phyloP scores from a whole-genome alignment of 352 stramenopile genomes.

The Peronospora destructor region DNA sequence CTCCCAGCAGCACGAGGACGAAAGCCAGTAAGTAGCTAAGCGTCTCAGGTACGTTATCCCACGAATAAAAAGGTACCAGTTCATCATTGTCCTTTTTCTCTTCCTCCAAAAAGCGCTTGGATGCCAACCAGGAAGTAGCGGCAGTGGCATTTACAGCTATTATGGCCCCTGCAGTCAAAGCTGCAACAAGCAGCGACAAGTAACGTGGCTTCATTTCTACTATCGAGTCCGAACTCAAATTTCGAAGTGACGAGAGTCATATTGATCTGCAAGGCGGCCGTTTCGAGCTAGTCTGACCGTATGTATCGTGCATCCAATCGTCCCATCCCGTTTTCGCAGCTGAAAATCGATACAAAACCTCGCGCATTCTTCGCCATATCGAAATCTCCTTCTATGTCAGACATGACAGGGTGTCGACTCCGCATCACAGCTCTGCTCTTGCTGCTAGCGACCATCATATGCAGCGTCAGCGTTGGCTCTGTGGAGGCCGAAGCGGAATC shows the following conservation, averaged over 20 bases:
- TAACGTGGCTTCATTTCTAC: too few species aligned
- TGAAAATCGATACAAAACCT: too few species aligned
- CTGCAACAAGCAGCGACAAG: too few species aligned
- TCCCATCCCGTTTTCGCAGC: too few species aligned
- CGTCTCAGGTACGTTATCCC: constrained; percentile 32
- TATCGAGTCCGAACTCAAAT: too few species aligned
- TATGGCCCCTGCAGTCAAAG: too few species aligned
- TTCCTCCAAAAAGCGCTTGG: not conserved
- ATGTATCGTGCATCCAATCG: too few species aligned
- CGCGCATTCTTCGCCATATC: constrained; percentile 1
- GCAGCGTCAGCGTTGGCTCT: constrained; percentile 6
- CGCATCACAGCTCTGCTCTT: constrained; percentile 8
- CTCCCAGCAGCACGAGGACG: constrained; percentile 40
- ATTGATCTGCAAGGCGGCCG: too few species aligned
- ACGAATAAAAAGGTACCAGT: constrained; percentile 38
- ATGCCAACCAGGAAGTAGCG: not conserved
- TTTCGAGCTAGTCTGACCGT: too few species aligned
- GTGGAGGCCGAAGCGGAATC: constrained; percentile 8
- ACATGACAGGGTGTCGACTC: constrained; percentile 10
- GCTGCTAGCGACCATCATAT: constrained; percentile 20
- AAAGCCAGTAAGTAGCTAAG: constrained; percentile 42
- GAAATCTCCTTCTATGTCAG: constrained; percentile 4
- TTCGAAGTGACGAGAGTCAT: too few species aligned
- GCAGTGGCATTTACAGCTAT: not conserved
- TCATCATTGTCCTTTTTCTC: constrained; percentile 1